phyloP scores from a whole-genome alignment of 441 rosid genomes.

The Heliophila coronopifolia region DNA sequence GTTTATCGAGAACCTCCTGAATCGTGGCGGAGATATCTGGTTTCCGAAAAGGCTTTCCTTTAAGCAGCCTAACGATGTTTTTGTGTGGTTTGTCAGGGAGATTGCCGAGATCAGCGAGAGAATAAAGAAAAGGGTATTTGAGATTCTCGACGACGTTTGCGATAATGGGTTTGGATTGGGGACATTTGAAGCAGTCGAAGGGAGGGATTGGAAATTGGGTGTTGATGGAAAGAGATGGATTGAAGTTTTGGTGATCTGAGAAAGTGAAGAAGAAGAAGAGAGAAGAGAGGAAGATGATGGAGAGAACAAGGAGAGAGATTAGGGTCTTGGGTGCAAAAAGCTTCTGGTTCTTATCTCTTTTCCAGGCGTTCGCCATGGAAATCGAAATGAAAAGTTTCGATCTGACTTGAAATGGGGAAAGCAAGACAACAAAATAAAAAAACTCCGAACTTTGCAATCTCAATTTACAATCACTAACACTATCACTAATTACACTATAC shows the following conservation, averaged over 20 bases:
- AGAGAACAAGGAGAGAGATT: conserved; percentile 38
- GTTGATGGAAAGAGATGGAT: conserved; percentile 18
- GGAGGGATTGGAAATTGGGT: conserved; percentile 40
- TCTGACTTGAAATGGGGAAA: not conserved
- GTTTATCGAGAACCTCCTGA: conserved; percentile 54
- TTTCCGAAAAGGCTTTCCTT: conserved; percentile 80
- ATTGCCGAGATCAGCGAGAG: conserved; percentile 76
- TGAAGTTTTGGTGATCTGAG: conserved; percentile 13
- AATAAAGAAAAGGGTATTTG: conserved; percentile 66
- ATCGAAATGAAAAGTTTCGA: conserved; percentile 1
- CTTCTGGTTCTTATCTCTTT: conserved; percentile 47
- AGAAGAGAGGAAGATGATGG: conserved; percentile 36
- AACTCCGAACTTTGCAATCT: no score
- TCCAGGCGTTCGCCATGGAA: conserved; percentile 85
- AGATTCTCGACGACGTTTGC: conserved; percentile 86
- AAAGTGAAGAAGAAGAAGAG: conserved; percentile 29
- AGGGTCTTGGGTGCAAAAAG: conserved; percentile 42
- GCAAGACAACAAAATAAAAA: no score
- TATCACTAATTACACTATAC: no score
- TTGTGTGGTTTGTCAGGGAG: conserved; percentile 90
- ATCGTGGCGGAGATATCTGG: conserved; percentile 83
- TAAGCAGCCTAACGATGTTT: conserved; percentile 79
- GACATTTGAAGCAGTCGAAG: conserved; percentile 69
- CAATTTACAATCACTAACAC: no score
- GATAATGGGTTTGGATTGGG: conserved; percentile 76